These are phyloP conservation scores for Wickerhamomyces sp. DNA, from an alignment of 1,139 yeast genomes.

Conservation along the genomic window DNA sequence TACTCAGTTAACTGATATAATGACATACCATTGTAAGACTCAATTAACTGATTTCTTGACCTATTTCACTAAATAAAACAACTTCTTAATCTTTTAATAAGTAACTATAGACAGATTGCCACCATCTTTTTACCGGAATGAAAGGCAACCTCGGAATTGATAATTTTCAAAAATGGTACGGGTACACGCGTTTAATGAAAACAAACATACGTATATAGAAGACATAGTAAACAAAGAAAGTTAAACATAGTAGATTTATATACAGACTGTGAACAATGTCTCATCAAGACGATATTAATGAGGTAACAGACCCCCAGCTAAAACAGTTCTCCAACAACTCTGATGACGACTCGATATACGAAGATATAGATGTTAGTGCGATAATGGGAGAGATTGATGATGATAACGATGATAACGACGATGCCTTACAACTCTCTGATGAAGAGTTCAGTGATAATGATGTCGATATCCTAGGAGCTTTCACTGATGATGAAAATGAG, in stretches of 20 bases:
- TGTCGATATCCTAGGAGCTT: constrained; percentile 30
- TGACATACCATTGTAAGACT: background rate
- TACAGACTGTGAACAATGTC: background rate
- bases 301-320: constrained; percentile 6
- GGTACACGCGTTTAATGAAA: too few species aligned
- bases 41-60: too few species aligned
- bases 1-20: background rate
- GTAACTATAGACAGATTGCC: too few species aligned
- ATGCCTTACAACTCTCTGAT: constrained; percentile 24
- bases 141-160: too few species aligned
- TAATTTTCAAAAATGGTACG: too few species aligned
- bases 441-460: constrained; percentile 13
- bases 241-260: background rate
- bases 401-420: constrained; percentile 18
- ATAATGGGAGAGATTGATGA: constrained; percentile 13
- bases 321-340: background rate
- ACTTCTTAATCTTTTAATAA: too few species aligned
- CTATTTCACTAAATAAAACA: too few species aligned
- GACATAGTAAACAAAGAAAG: too few species aligned
- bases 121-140: too few species aligned
- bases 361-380: constrained; percentile 21
- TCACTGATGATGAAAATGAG: constrained; percentile 30
- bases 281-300: background rate
- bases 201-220: too few species aligned
- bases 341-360: constrained; percentile 6